phyloP scores from a whole-genome alignment of 148 eudicot species.

The Vaccinium vitisidaea region DNA sequence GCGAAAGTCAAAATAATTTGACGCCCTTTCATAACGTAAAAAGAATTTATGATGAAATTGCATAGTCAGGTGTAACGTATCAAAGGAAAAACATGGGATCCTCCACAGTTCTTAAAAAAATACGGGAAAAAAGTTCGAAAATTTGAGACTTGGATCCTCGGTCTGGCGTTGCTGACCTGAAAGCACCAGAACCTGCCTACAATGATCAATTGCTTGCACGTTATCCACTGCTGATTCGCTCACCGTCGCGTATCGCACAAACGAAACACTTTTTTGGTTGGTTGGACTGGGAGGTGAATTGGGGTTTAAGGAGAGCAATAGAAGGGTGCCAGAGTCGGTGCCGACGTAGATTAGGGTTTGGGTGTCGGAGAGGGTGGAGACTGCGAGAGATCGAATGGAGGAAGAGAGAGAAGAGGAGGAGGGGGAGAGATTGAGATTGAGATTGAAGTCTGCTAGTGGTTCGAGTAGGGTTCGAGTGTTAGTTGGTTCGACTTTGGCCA shows the following conservation, averaged over 20 bases:
- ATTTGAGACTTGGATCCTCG: neutral
- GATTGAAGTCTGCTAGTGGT: conserved; percentile 51
- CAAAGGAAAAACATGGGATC: neutral
- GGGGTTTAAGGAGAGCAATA: conserved; percentile 46
- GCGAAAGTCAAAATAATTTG: neutral
- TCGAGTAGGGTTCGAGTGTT: conserved; percentile 45
- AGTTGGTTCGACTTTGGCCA: conserved; percentile 57
- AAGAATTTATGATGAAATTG: neutral
- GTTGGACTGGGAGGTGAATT: conserved; percentile 17
- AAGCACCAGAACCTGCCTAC: conserved; percentile 43
- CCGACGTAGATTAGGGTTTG: conserved; percentile 54
- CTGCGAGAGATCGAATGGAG: conserved; percentile 45
- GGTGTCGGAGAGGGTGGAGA: conserved; percentile 42
- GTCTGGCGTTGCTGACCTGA: conserved; percentile 16
- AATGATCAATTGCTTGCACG: conserved; percentile 36
- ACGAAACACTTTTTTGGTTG: conserved; percentile 3
- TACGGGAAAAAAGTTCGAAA: neutral
- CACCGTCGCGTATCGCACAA: conserved; percentile 32
- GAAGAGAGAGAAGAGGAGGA: conserved; percentile 34
- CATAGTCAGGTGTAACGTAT: neutral
- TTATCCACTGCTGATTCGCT: conserved; percentile 29
- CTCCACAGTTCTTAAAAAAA: neutral
- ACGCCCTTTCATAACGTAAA: neutral
- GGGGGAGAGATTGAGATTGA: conserved; percentile 27
- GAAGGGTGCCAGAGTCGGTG: conserved; percentile 56